phyloP scores from a whole-genome alignment of 139 green algal species.

The Zygnema cylindricum region DNA sequence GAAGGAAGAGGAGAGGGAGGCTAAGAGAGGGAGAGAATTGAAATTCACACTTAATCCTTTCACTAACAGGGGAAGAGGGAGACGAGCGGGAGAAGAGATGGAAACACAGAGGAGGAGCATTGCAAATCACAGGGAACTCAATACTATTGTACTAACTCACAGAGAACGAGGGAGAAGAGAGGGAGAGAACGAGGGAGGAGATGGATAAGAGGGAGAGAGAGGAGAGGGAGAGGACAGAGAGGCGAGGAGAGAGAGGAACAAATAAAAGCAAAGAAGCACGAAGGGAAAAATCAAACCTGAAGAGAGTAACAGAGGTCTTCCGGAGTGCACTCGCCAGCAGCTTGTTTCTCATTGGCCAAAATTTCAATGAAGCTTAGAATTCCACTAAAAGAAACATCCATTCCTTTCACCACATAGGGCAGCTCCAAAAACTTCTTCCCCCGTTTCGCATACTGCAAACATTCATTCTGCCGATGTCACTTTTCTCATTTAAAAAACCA shows the following conservation, averaged over 20 bases:
- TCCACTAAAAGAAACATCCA: slow-evolving; percentile 92
- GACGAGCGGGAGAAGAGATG: not conserved
- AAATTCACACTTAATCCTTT: not conserved
- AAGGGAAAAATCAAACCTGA: too few species aligned
- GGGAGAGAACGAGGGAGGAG: not conserved
- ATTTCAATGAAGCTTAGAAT: slow-evolving; percentile 79
- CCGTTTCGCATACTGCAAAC: slow-evolving; percentile 76
- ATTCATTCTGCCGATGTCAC: not conserved
- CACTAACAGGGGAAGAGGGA: not conserved
- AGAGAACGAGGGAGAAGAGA: not conserved
- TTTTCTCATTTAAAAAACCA: too few species aligned
- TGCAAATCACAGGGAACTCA: slow-evolving; percentile 14
- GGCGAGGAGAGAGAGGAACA: not conserved
- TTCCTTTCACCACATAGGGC: slow-evolving; percentile 92
- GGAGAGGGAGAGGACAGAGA: not conserved
- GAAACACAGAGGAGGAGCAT: not conserved
- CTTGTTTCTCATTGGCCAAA: slow-evolving; percentile 27
- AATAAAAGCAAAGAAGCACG: not conserved
- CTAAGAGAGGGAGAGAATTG: too few species aligned
- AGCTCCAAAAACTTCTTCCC: slow-evolving; percentile 78
- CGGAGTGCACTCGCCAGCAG: slow-evolving; percentile 71
- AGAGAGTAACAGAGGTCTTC: slow-evolving; percentile 90
- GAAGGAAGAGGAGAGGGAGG: not conserved
- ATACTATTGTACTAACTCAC: not conserved
- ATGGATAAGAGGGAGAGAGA: not conserved